Base-by-base conservation (phyloP, 495 filamentous ascomycete genomes). In the Extremus antarcticus region DNA sequence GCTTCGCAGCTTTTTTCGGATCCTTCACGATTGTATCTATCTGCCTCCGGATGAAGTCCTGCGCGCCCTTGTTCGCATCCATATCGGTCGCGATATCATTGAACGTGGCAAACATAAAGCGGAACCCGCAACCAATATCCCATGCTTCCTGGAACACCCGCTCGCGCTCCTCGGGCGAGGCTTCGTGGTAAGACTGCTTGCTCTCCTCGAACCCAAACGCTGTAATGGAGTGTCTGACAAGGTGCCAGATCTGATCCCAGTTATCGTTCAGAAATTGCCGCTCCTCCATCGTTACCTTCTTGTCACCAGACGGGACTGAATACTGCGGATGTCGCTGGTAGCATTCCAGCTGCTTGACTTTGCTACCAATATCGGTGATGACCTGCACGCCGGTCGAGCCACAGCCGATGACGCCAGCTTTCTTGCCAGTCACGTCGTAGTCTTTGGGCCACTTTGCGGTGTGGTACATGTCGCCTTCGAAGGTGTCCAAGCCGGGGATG, bases 401-500 rank as follows among this genome's bases (percentile, higher is more conserved):
- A 17, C 58, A 62, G 21, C 61, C 61, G 24, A 63, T 56, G 1
- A 63, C 54, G 19, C 49, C 61, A n/a, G 57, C 61, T 15, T 47
- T 41, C 54, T 63, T 63, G 8, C 51, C 58, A 1, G 45, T 29
- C 13, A 63, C n/a, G 21, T 41, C 15, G 32, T 23, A 53, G 23
- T 77, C 67, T 39, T 70, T 63, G 24, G 69, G 72, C 54, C 72
- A 74, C 59, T 74, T 74, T 3, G 70, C 73, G 50, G 74, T 72
- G 73, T 79, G 81, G 21, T 73, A 73, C 61, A 79, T 75, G 57
- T 57, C 43, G 19, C 71, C 71, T 51, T 69, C 65, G 64, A 74
- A 72, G 9, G 58, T 61, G 13, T 70, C 55, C 8, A 74, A 11
- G 8, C 66, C 66, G 22, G 58, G 53, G 25, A 72, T 66, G 20